A percentile compares a stretch with the other conserved stretches of the same genome.
phyloP scores from a whole-genome alignment of 768 basidiomycete species.

The Cantharellus cinnabarinus region DNA sequence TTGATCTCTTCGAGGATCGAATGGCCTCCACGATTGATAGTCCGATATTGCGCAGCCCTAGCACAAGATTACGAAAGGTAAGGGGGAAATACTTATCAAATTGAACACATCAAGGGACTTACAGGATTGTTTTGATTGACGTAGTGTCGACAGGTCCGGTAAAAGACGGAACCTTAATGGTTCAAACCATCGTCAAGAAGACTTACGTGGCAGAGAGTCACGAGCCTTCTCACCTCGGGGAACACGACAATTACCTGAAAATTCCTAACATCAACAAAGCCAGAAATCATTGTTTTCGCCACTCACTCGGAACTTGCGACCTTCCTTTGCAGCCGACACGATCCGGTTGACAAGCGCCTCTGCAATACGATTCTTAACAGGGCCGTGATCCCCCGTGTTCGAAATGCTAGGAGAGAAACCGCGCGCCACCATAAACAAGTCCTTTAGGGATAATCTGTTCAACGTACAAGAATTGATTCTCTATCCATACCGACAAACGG shows the following conservation, averaged over 20 bases:
- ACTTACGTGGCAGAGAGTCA: background rate
- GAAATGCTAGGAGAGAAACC: conserved; percentile 39
- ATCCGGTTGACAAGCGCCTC: conserved; percentile 69
- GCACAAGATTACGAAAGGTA: background rate
- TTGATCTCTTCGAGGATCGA: conserved; percentile 73
- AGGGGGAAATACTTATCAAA: conserved; percentile 18
- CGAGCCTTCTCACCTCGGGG: conserved; percentile 30
- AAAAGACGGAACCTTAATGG: conserved; percentile 49
- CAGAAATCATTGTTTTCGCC: background rate
- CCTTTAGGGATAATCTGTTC: background rate
- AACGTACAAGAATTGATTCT: conserved; percentile 77
- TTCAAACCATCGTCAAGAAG: background rate
- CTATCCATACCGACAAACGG: conserved; percentile 10
- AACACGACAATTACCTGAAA: conserved; percentile 63
- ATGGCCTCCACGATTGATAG: conserved; percentile 73
- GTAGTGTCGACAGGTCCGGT: conserved; percentile 57
- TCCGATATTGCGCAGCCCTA: conserved; percentile 20
- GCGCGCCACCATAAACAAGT: background rate
- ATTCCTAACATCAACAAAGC: background rate
- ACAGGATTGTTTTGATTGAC: conserved; percentile 66
- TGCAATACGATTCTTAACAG: conserved; percentile 68
- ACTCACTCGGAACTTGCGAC: conserved; percentile 55
- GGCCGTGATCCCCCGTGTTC: conserved; percentile 36
- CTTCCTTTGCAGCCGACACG: conserved; percentile 48
- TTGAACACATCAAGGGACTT: conserved; percentile 25